Evolutionary conservation across 2,329 filamentous ascomycete genomes (phyloP).

Genomic region (Fusarium sp.): DNA sequence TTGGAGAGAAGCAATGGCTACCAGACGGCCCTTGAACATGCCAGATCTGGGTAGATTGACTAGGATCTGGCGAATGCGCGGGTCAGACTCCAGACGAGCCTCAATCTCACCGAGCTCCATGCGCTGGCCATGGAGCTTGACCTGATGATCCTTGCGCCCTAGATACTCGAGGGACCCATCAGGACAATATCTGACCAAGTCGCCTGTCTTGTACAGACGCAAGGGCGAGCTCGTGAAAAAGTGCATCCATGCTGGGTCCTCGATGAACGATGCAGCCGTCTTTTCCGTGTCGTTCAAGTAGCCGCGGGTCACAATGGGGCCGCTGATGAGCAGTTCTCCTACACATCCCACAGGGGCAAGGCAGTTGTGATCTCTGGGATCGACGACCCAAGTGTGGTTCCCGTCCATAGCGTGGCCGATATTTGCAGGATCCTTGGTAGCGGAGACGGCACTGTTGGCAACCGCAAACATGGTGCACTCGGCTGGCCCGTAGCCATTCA

Average conservation of each 20-base stretch:
- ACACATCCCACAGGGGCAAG: conserved; percentile 32
- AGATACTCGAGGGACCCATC: conserved; percentile 57
- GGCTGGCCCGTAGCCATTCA: conserved; percentile 43
- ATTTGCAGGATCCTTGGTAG: conserved; percentile 1
- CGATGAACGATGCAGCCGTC: conserved; percentile 5
- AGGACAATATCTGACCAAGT: conserved; percentile 56
- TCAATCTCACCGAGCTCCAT: conserved; percentile 59
- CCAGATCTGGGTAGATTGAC: conserved; percentile 52
- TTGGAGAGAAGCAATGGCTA: conserved; percentile 27
- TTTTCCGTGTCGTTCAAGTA: conserved; percentile 11
- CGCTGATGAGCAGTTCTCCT: conserved; percentile 38
- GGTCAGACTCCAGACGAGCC: conserved; percentile 64
- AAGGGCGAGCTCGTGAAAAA: background rate
- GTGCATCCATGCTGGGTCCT: conserved; percentile 12
- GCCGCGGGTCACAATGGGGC: conserved; percentile 22
- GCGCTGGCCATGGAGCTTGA: conserved; percentile 58
- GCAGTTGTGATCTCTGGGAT: conserved; percentile 28
- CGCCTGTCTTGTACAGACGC: conserved; percentile 59
- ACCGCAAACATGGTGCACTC: conserved; percentile 33
- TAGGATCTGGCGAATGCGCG: conserved; percentile 61
- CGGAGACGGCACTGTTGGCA: background rate
- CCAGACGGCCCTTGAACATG: conserved; percentile 21
- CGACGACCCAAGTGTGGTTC: conserved; percentile 34
- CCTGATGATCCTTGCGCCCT: conserved; percentile 60
- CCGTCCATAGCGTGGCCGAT: conserved; percentile 17